Percentiles rank a stretch among this genome's conserved stretches.
These are phyloP conservation scores for Talaromyces liani DNA, from an alignment of 495 filamentous ascomycete genomes.

Conservation along the genomic window DNA sequence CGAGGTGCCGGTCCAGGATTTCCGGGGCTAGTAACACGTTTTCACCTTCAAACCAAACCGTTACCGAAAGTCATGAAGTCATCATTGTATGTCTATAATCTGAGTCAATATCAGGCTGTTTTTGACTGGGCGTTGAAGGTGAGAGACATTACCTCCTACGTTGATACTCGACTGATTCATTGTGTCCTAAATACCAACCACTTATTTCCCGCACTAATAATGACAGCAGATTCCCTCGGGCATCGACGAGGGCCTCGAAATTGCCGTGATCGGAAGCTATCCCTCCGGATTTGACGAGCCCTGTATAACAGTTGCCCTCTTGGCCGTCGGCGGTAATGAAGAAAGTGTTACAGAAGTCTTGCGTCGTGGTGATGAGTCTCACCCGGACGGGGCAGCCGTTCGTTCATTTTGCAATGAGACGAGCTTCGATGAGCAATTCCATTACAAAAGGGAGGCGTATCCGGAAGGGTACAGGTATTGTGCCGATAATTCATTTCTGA, in stretches of 20 bases:
- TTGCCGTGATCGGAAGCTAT: conserved; percentile 29
- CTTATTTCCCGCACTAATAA: conserved; percentile 5
- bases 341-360: conserved; percentile 27
- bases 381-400: conserved; percentile 21
- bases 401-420: conserved; percentile 29
- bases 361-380: conserved; percentile 21
- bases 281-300: conserved; percentile 18
- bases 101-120: conserved; percentile 27
- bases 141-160: not conserved
- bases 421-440: conserved; percentile 33
- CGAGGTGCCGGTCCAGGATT: conserved; percentile 46
- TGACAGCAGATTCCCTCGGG: conserved; percentile 23
- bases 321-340: conserved; percentile 30
- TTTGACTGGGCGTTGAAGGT: conserved; percentile 27
- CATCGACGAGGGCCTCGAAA: conserved; percentile 34
- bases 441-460: conserved; percentile 28
- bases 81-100: conserved; percentile 37
- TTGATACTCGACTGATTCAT: not conserved
- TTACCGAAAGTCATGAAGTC: conserved; percentile 25
- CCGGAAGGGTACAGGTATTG: conserved; percentile 36
- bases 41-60: conserved; percentile 32
- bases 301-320: conserved; percentile 30
- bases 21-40: conserved; percentile 40
- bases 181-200: not conserved
- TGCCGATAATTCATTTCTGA: conserved; percentile 43